Base-by-base conservation (phyloP, 441 rosid species). In the Brassica balearica region DNA sequence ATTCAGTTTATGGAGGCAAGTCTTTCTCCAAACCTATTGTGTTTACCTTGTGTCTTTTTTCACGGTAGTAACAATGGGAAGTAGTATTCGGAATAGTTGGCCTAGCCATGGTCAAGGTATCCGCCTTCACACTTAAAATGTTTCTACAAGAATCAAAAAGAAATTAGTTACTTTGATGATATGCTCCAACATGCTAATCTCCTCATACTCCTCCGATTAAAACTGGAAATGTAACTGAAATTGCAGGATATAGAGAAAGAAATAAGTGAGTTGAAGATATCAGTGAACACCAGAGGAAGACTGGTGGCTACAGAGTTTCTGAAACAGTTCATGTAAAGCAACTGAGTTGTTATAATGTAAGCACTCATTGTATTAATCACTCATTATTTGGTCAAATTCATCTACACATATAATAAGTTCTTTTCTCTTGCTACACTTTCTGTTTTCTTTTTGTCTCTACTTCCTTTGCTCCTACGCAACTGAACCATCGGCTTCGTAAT, bases 1-100 rank as follows among this genome's bases (percentile, higher is more conserved):
- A 85, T 95, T 85, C 98, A 95, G 83, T 95, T 93, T 80, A 91
- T 95, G 96, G 99, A 95, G 90, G 99, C 88, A 90, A 89, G 94
- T 75, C 71, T 78, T 79, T 82, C 64, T 65, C 73, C 14, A 20
- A 34, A 59, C 53, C 64, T 64, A 4, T 8, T 68, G 19, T 34
- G 8, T 34, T 25, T 23, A 0, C 17, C 58, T 20, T 1, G 6
- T 17, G n/a, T 62, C 56, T 48, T 55, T 11, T 38, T 14, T 25
- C 64, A 62, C 69, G 23, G 23, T 32, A 63, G 5, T 8, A 73
- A 38, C 43, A 36, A 56, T 2, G 36, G 27, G 12, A 67, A 43
- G 15, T 64, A 34, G 25, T 65, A 22, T 55, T 66, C 46, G 14
- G 43, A 74, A 23, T 55, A 65, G 71, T 17, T 59, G 36, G 69